Conservation (phyloP, 2,329 filamentous ascomycete species). For the Myrmaecium sp. region DNA sequence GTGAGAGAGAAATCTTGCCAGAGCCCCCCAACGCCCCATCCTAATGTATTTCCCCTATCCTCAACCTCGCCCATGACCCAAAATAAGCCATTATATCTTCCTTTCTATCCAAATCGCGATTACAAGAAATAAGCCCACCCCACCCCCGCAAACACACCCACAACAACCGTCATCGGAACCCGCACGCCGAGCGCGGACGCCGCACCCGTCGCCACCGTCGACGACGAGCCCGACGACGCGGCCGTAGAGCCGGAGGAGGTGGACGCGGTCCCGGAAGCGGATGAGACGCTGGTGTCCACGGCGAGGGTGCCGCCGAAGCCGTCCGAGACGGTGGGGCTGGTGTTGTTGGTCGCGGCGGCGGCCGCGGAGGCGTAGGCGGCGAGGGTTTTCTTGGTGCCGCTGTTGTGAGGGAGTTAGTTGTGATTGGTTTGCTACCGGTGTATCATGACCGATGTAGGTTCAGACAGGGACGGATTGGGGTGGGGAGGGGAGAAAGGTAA, state of each 20-base stretch:
- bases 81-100: too few species aligned
- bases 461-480: neutral
- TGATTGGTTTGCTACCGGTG: neutral
- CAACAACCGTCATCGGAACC: too few species aligned
- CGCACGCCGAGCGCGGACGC: conserved; percentile 12
- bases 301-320: conserved; percentile 9
- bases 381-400: conserved; percentile 8
- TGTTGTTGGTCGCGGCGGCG: conserved; percentile 8
- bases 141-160: too few species aligned
- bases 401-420: conserved; percentile 6
- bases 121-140: too few species aligned
- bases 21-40: too few species aligned
- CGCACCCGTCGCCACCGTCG: conserved; percentile 9
- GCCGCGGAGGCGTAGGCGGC: conserved; percentile 11
- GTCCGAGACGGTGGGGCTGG: conserved; percentile 11
- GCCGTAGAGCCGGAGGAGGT: conserved; percentile 8
- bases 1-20: too few species aligned
- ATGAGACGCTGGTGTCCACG: neutral
- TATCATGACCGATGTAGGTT: neutral
- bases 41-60: too few species aligned
- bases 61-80: too few species aligned
- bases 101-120: too few species aligned
- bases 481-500: neutral
- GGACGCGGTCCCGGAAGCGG: conserved; percentile 4
- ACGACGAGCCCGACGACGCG: conserved; percentile 4